Evolutionary conservation across 2,329 filamentous ascomycete genomes (phyloP).

Genomic region (Monosporascus sp.): DNA sequence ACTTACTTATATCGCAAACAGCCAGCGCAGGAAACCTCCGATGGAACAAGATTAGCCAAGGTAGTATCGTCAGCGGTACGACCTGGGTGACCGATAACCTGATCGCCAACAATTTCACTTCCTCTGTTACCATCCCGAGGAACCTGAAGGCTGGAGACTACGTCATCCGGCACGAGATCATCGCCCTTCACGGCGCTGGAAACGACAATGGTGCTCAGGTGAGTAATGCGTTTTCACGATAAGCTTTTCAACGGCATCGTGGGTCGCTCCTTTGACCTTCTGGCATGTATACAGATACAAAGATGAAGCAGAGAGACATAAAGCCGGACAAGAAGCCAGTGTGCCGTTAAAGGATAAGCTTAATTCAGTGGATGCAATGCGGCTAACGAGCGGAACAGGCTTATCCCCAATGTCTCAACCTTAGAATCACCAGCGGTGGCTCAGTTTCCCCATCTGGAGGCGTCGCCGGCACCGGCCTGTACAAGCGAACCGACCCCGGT

Average conservation of each 20-base stretch:
- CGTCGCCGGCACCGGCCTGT: conserved; percentile 22
- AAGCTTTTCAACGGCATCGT: too few relatives aligned
- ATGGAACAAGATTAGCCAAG: conserved; percentile 53
- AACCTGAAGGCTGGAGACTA: conserved; percentile 41
- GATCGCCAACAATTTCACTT: conserved; percentile 36
- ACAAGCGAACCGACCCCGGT: conserved; percentile 22
- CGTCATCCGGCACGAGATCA: conserved; percentile 44
- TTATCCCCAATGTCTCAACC: conserved; percentile 41
- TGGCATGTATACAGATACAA: too few relatives aligned
- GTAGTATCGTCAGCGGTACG: conserved; percentile 39
- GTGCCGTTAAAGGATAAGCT: too few relatives aligned
- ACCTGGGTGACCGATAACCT: conserved; percentile 49
- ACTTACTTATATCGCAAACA: conserved; percentile 15
- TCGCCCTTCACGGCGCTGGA: conserved; percentile 40
- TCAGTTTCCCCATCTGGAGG: conserved; percentile 21
- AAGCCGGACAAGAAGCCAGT: too few relatives aligned
- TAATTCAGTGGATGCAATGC: too few relatives aligned
- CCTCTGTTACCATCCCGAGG: conserved; percentile 36
- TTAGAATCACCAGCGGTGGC: conserved; percentile 33
- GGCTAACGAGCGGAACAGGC: conserved; percentile 9
- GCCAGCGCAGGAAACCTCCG: conserved; percentile 42
- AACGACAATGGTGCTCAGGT: conserved; percentile 24
- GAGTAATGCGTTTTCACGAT: not conserved
- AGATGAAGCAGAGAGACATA: too few relatives aligned
- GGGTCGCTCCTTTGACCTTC: too few relatives aligned